Evolutionary conservation across 78 protist species (phyloP), one percentile per base, ranked within the genome.

Genomic region (Dictyostelium capitatum): DNA sequence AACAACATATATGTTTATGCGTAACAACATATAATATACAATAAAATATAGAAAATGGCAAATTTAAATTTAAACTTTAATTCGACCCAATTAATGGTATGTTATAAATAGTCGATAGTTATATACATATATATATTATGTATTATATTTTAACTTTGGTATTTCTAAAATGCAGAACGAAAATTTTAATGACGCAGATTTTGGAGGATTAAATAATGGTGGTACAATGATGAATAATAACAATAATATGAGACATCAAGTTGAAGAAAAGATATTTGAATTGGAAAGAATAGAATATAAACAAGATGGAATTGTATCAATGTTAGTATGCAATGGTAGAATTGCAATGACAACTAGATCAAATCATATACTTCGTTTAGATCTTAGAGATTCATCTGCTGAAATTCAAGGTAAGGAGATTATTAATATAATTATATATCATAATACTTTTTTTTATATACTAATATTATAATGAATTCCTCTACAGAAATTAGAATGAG

Each of bases 311-410:
- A 51, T 84, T 14, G n/a, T n/a, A 25, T 74, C 81, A 30, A 82
- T 91, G 69, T 17, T 46, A 28, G 91, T 91, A 23, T 37, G 73
- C 2, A 48, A 74, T 30, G 79, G 67, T 32, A 30, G 53, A 25
- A n/a, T 91, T 73, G 62, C 83, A 28, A 91, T 91, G 48, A 81
- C 95, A 6, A 54, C 83, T 8, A 46, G 72, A 11, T 14, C 20
- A 12, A 50, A 59, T 15, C 20, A 20, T 28, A 81, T 91, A 50
- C 56, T 57, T 47, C 90, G 95, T 69, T 51, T 82, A 19, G 95
- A 91, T 69, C 17, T 81, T 2, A 30, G 37, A 2, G 69, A 91
- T 37, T 80, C 82, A 28, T 1, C 20, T 5, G 43, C 80, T 2
- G 82, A 64, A 7, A 20, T 89, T n/a, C 72, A 91, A 51, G 95